These are phyloP conservation scores for Mucor mucedo DNA, from an alignment of 371 early-diverging fungal genomes.

Conservation along the genomic window DNA sequence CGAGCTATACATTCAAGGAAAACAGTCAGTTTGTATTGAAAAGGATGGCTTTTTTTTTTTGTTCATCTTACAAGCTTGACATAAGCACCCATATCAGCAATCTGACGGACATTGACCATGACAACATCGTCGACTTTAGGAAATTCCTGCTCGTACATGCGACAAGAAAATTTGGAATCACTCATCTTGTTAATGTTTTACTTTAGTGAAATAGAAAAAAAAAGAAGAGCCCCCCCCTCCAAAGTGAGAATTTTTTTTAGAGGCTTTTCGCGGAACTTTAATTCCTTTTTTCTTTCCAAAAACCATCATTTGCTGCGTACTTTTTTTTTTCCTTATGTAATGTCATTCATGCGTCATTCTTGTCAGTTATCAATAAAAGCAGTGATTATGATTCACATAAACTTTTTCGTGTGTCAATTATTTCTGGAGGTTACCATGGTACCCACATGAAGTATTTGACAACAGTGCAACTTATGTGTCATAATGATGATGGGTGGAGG, in stretches of 20 bases:
- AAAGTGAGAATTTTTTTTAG: conserved; percentile 4
- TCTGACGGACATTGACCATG: conserved; percentile 97
- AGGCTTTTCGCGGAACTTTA: background rate
- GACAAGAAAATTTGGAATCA: conserved; percentile 65
- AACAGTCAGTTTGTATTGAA: background rate
- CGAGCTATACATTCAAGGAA: conserved; percentile 50
- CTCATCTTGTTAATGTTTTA: conserved; percentile 21
- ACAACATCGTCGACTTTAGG: conserved; percentile 98
- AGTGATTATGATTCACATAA: no score
- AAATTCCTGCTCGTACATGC: conserved; percentile 95
- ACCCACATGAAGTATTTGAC: no score
- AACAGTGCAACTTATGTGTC: no score
- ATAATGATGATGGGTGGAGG: no score
- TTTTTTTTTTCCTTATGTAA: no score
- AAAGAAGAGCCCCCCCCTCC: background rate
- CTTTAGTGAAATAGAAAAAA: background rate
- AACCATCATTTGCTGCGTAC: background rate
- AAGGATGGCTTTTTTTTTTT: background rate
- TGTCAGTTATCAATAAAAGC: no score
- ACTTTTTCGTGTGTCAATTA: no score
- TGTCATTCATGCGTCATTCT: no score
- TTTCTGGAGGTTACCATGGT: no score
- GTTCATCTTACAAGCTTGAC: conserved; percentile 78
- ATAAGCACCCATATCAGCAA: conserved; percentile 98
- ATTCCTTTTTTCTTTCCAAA: background rate